Conservation (phyloP, 805 yeast species). For the Teunomyces kruisii region DNA sequence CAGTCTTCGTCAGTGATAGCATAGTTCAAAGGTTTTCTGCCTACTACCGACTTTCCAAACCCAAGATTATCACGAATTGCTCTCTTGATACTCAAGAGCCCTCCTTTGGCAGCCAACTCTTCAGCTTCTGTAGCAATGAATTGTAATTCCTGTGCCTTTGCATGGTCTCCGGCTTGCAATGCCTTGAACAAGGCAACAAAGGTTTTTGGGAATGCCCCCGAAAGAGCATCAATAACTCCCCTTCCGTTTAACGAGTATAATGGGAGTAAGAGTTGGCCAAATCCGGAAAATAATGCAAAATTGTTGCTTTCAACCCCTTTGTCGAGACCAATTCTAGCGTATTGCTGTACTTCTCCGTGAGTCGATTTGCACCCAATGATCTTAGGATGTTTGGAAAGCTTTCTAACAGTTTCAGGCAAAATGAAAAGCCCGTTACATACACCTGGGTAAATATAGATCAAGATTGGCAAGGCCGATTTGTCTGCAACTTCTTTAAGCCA, state of each 20-base stretch:
- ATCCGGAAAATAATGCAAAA: slow-evolving; percentile 48
- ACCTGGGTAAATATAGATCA: slow-evolving; percentile 51
- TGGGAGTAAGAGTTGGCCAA: slow-evolving; percentile 52
- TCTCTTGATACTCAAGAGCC: slow-evolving; percentile 50
- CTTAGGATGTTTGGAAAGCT: slow-evolving; percentile 45
- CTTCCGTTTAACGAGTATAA: slow-evolving; percentile 45
- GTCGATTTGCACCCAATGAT: slow-evolving; percentile 54
- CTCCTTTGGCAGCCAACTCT: slow-evolving; percentile 40
- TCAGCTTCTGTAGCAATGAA: slow-evolving; percentile 45
- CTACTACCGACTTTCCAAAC: slow-evolving; percentile 44
- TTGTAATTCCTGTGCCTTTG: slow-evolving; percentile 45
- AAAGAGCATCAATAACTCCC: slow-evolving; percentile 54
- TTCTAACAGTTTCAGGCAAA: slow-evolving; percentile 37
- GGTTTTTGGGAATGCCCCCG: slow-evolving; percentile 53
- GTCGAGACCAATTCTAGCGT: slow-evolving; percentile 44
- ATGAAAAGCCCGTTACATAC: slow-evolving; percentile 44
- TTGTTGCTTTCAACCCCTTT: slow-evolving; percentile 34
- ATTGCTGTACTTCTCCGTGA: slow-evolving; percentile 50
- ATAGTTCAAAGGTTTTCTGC: slow-evolving; percentile 48
- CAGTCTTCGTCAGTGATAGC: slow-evolving; percentile 16
- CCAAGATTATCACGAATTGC: slow-evolving; percentile 37
- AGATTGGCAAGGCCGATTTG: slow-evolving; percentile 39
- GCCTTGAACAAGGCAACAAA: slow-evolving; percentile 42
- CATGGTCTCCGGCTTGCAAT: slow-evolving; percentile 37
- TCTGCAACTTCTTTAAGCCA: slow-evolving; percentile 47